Evolutionary conservation across 208 protist species (phyloP).

Genomic region (Wallacemonas rigidus): DNA sequence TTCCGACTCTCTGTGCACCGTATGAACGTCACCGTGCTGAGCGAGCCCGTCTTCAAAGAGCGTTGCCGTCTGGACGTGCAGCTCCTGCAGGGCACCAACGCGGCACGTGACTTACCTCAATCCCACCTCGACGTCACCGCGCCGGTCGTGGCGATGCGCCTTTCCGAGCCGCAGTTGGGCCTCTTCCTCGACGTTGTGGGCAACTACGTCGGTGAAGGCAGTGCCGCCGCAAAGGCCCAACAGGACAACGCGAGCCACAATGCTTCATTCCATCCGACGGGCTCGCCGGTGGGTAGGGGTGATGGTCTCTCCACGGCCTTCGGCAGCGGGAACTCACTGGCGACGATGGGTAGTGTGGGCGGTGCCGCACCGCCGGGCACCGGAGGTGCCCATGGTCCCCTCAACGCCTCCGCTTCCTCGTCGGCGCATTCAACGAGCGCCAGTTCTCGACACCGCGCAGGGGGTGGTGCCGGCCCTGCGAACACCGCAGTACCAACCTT

Average conservation of each 20-base stretch:
- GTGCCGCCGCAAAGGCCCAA: conserved; percentile 1
- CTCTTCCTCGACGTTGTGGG: conserved; percentile 71
- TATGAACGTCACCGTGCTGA: conserved; percentile 8
- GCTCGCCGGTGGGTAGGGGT: neutral
- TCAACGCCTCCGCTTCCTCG: neutral
- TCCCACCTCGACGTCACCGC: conserved; percentile 18
- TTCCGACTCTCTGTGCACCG: conserved; percentile 16
- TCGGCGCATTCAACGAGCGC: neutral
- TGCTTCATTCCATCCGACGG: too few species aligned
- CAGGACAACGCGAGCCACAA: neutral
- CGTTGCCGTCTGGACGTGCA: conserved; percentile 10
- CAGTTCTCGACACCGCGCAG: conserved; percentile 4
- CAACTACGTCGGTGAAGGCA: conserved; percentile 29
- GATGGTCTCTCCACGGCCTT: neutral
- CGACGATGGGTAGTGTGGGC: neutral
- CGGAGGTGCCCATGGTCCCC: conserved; percentile 15
- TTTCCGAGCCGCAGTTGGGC: conserved; percentile 51
- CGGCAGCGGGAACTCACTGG: neutral
- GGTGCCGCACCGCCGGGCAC: neutral
- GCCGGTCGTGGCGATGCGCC: conserved; percentile 21
- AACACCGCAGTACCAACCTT: neutral
- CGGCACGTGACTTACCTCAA: neutral
- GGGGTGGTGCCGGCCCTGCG: neutral
- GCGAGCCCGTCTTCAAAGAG: conserved; percentile 9
- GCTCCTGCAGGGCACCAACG: conserved; percentile 5